phyloP scores from a whole-genome alignment of 2,329 filamentous ascomycete genomes.

The Fusarium multiceps region DNA sequence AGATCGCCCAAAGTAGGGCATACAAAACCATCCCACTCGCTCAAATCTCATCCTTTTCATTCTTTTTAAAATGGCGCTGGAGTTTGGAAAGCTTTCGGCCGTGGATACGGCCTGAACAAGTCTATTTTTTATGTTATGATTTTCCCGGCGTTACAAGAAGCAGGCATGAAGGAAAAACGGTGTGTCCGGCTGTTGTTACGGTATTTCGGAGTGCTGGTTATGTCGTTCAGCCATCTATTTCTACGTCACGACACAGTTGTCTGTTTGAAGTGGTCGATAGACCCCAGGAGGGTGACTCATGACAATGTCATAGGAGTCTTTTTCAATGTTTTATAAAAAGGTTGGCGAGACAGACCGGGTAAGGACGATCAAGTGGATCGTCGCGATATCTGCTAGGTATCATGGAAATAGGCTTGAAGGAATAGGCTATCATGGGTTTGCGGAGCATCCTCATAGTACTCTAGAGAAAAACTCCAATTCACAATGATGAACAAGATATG shows the following conservation, averaged over 20 bases:
- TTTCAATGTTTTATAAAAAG: conserved; percentile 29
- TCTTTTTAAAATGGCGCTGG: conserved; percentile 39
- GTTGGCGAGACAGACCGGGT: conserved; percentile 13
- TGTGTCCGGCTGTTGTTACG: conserved; percentile 36
- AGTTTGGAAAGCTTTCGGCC: conserved; percentile 33
- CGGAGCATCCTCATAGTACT: conserved; percentile 16
- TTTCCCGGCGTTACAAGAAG: conserved; percentile 39
- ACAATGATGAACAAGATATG: conserved; percentile 27
- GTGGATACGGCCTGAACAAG: conserved; percentile 20
- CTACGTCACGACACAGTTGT: conserved; percentile 27
- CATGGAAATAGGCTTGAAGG: conserved; percentile 4
- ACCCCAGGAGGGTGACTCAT: conserved; percentile 34
- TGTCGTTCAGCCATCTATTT: conserved; percentile 25
- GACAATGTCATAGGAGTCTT: conserved; percentile 21
- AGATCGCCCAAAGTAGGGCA: not conserved
- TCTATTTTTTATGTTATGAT: conserved; percentile 35
- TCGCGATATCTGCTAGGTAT: conserved; percentile 22
- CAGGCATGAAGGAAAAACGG: conserved; percentile 34
- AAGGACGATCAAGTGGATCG: conserved; percentile 17
- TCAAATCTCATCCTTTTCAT: conserved; percentile 24
- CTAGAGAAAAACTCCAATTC: conserved; percentile 44
- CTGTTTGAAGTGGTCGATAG: conserved; percentile 30
- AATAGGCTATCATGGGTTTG: conserved; percentile 9
- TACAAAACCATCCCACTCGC: conserved; percentile 33
- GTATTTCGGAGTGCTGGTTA: conserved; percentile 25